Evolutionary conservation across 2,329 filamentous ascomycete genomes (phyloP).

Genomic region (Orbilia javanica): DNA sequence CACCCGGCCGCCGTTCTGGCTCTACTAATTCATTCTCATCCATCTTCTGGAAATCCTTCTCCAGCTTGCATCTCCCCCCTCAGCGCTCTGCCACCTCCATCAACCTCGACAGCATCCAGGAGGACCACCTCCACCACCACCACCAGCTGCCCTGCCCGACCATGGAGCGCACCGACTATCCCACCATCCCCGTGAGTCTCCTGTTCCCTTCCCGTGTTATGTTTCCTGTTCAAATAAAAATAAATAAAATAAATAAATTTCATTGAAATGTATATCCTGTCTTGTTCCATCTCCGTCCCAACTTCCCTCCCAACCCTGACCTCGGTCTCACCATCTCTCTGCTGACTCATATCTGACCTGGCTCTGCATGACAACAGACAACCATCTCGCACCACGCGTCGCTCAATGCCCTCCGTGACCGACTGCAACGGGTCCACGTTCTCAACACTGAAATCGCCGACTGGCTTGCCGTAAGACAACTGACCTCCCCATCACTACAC

Average conservation of each 20-base stretch:
- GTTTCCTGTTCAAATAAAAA: too few species aligned
- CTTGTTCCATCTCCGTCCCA: not conserved
- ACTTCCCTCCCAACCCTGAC: not conserved
- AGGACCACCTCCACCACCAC: not conserved
- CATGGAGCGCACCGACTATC: constrained; percentile 83
- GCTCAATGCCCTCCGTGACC: constrained; percentile 83
- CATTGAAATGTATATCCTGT: too few species aligned
- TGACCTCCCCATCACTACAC: not conserved
- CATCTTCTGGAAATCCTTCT: constrained; percentile 40
- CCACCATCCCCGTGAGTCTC: constrained; percentile 87
- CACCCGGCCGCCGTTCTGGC: constrained; percentile 2
- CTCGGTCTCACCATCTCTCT: not conserved
- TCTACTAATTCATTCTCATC: constrained; percentile 27
- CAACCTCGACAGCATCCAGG: constrained; percentile 3
- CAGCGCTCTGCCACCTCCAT: constrained; percentile 4
- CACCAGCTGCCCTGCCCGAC: not conserved
- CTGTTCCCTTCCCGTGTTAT: not conserved
- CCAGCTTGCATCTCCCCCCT: constrained; percentile 42
- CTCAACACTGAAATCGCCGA: constrained; percentile 93
- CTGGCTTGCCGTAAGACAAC: constrained; percentile 84
- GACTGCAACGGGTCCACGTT: constrained; percentile 85
- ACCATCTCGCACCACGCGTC: constrained; percentile 66
- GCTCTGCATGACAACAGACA: constrained; percentile 26
- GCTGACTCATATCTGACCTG: not conserved
- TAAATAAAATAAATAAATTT: too few species aligned